Percentiles rank a stretch among this genome's conserved stretches.
These are phyloP conservation scores for Turnera subulata DNA, from an alignment of 345 rosid genomes.

Conservation along the genomic window DNA sequence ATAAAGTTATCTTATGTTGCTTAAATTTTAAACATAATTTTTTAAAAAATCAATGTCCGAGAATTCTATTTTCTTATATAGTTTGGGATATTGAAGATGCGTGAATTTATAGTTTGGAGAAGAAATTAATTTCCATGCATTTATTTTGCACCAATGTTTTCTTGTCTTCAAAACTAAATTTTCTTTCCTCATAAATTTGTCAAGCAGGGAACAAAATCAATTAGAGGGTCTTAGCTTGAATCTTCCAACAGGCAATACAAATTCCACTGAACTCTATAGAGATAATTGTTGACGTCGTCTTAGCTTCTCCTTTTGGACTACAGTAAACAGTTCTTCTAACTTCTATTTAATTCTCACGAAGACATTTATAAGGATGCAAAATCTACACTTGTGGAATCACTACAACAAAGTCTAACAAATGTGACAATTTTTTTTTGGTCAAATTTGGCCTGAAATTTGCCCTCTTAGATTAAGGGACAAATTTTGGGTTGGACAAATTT, in stretches of 20 bases:
- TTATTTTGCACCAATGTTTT: no score
- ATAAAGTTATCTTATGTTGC: no score
- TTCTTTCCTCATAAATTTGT: neutral
- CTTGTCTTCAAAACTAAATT: neutral
- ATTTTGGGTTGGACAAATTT: no score
- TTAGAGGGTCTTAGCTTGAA: conserved; percentile 6
- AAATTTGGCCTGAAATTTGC: no score
- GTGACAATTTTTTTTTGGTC: no score
- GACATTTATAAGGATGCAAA: conserved; percentile 8
- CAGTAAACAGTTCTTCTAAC: neutral
- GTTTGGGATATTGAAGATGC: no score
- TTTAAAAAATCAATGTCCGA: no score
- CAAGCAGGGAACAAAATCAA: conserved; percentile 10
- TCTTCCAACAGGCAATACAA: neutral
- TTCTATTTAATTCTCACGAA: conserved; percentile 1
- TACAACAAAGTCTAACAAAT: no score
- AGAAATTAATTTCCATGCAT: neutral
- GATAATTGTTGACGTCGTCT: conserved; percentile 1
- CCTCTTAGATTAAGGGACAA: no score
- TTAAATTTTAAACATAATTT: no score
- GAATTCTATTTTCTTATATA: no score
- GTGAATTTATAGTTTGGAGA: neutral
- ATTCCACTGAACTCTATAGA: neutral
- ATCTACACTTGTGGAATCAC: conserved; percentile 9
- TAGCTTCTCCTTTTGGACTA: neutral